phyloP scores from a whole-genome alignment of 2,329 filamentous ascomycete genomes.

The Aspergillus sp. region DNA sequence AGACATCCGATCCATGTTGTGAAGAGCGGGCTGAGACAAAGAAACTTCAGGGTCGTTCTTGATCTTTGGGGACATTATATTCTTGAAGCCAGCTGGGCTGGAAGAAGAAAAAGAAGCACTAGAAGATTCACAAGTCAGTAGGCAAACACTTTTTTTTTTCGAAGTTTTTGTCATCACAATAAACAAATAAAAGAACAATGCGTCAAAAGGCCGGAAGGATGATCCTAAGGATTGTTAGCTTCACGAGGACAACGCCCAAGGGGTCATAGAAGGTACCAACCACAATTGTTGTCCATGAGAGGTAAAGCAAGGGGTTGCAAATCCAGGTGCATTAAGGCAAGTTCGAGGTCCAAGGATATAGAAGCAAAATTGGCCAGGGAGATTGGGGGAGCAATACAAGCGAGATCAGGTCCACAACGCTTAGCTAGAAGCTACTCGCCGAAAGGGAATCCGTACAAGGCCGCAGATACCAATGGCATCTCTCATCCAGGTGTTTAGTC shows the following conservation, averaged over 20 bases:
- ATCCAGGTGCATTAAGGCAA: background rate
- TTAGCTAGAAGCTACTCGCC: conserved; percentile 4
- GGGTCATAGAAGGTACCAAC: conserved; percentile 7
- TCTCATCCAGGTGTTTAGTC: background rate
- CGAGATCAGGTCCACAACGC: conserved; percentile 5
- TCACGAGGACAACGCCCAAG: background rate
- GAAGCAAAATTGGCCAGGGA: conserved; percentile 3
- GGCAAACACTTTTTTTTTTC: conserved; percentile 25
- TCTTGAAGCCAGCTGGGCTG: conserved; percentile 20
- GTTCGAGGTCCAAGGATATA: conserved; percentile 6
- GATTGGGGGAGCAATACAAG: conserved; percentile 1
- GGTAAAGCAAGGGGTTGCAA: background rate
- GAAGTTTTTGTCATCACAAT: background rate
- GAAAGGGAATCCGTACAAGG: background rate
- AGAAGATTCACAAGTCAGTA: conserved; percentile 32
- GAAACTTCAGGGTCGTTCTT: conserved; percentile 39
- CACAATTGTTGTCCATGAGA: conserved; percentile 2
- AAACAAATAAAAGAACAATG: conserved; percentile 12
- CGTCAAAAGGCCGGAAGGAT: conserved; percentile 19
- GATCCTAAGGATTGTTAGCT: conserved; percentile 5
- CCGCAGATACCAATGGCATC: conserved; percentile 1
- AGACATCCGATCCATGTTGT: conserved; percentile 33
- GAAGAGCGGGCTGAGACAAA: conserved; percentile 31
- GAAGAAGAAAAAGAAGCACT: conserved; percentile 28
- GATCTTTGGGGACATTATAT: conserved; percentile 39